A percentile compares a stretch with the other conserved stretches of the same genome.
Conservation (phyloP, 176 grass and related monocot species). For the Pharus latifolius region DNA sequence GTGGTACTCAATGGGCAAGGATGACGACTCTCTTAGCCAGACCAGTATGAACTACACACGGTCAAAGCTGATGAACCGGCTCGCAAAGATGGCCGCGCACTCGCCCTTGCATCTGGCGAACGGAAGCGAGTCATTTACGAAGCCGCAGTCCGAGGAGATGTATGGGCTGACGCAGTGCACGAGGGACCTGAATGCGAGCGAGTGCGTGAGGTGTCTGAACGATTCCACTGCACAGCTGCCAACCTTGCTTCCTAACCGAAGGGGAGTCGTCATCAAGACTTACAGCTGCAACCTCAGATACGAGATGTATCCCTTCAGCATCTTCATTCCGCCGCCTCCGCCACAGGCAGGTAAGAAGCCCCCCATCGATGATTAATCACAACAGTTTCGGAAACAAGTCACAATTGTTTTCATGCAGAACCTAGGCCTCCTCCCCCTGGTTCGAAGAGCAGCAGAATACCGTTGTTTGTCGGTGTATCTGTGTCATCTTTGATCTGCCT, state of each 20-base stretch:
- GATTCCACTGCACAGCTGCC: neutral
- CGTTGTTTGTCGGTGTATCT: neutral
- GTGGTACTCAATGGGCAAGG: no score
- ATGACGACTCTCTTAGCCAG: no score
- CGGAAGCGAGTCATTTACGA: neutral
- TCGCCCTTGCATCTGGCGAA: neutral
- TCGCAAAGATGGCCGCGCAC: neutral
- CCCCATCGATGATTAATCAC: no score
- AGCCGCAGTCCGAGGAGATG: neutral
- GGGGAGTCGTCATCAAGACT: neutral
- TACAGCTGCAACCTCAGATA: slow-evolving; percentile 16
- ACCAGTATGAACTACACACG: neutral
- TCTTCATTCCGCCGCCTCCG: neutral
- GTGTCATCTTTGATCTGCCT: neutral
- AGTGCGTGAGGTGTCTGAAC: slow-evolving; percentile 14
- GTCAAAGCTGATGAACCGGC: neutral
- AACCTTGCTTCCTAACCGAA: neutral
- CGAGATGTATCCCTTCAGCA: neutral
- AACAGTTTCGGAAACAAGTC: no score
- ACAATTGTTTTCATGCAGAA: no score
- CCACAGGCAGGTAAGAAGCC: no score
- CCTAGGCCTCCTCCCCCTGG: no score
- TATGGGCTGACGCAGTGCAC: slow-evolving; percentile 31
- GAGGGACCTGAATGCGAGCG: neutral
- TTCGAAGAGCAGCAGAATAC: no score